Evolutionary conservation across 2,329 filamentous ascomycete genomes (phyloP).

Genomic region (Leptosphaerulina australis): DNA sequence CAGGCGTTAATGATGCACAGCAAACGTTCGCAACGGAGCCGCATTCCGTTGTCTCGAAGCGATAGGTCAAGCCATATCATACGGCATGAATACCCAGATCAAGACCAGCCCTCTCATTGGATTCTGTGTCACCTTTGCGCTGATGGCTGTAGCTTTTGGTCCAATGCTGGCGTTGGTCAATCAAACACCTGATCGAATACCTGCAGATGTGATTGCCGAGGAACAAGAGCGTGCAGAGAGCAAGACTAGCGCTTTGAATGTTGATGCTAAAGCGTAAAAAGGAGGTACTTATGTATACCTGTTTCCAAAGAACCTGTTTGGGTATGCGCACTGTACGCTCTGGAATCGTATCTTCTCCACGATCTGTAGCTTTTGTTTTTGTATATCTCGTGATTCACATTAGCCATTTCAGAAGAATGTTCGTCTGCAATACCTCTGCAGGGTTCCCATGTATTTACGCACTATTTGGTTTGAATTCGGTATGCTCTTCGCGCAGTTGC

Average conservation of each 20-base stretch:
- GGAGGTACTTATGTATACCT: too few species aligned
- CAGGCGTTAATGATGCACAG: slow-evolving; percentile 15
- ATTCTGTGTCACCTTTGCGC: slow-evolving; percentile 42
- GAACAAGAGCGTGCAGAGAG: slow-evolving; percentile 25
- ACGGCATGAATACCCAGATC: slow-evolving; percentile 41
- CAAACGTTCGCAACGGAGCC: slow-evolving; percentile 34
- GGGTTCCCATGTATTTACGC: too few species aligned
- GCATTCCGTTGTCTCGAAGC: slow-evolving; percentile 39
- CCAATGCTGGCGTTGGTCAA: slow-evolving; percentile 44
- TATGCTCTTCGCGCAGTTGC: too few species aligned
- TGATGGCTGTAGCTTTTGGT: slow-evolving; percentile 39
- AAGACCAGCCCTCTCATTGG: slow-evolving; percentile 36
- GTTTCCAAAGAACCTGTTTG: too few species aligned
- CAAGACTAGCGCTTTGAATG: slow-evolving; percentile 22
- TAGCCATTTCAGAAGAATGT: too few species aligned
- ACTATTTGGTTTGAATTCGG: too few species aligned
- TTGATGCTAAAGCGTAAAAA: slow-evolving; percentile 22
- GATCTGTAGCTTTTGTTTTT: too few species aligned
- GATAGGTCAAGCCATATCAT: slow-evolving; percentile 37
- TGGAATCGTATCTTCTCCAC: too few species aligned
- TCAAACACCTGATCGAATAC: slow-evolving; percentile 41
- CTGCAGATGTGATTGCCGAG: slow-evolving; percentile 39
- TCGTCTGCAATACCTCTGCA: too few species aligned
- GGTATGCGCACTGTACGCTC: too few species aligned
- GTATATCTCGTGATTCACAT: too few species aligned